Evolutionary conservation across 1,284 basidiomycete species (phyloP).

Genomic region (Baeospora myosura): DNA sequence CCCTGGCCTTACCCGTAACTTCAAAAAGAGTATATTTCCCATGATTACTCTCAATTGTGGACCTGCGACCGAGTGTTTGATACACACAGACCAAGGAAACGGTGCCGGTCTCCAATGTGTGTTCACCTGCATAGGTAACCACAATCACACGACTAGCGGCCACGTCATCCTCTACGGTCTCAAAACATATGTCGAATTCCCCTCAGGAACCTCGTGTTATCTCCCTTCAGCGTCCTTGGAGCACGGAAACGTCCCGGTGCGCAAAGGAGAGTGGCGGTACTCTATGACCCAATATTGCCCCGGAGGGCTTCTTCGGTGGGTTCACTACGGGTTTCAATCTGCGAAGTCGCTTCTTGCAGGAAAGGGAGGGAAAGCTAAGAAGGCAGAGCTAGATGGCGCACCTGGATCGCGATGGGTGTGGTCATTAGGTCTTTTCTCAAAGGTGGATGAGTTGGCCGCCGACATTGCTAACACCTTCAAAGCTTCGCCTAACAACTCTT

Average conservation of each 20-base stretch:
- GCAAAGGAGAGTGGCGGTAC: background rate
- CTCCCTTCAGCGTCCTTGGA: background rate
- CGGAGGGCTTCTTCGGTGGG: background rate
- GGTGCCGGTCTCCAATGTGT: background rate
- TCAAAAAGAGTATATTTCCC: background rate
- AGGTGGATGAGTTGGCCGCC: too few relatives aligned
- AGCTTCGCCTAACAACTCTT: too few relatives aligned
- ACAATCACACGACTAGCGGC: background rate
- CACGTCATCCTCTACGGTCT: background rate
- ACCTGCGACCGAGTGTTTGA: background rate
- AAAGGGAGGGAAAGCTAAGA: background rate
- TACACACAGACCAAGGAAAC: background rate
- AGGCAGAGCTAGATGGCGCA: background rate
- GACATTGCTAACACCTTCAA: too few relatives aligned
- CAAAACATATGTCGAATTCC: background rate
- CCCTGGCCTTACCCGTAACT: background rate
- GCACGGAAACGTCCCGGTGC: background rate
- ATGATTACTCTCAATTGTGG: background rate
- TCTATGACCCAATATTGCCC: conserved; percentile 1
- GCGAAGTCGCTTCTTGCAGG: background rate
- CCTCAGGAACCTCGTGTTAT: background rate
- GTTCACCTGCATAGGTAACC: background rate
- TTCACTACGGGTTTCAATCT: background rate
- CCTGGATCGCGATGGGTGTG: background rate
- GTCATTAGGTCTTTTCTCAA: background rate